Evolutionary conservation across 2,329 filamentous ascomycete genomes (phyloP).

Genomic region (Pseudopyricularia cyperi): DNA sequence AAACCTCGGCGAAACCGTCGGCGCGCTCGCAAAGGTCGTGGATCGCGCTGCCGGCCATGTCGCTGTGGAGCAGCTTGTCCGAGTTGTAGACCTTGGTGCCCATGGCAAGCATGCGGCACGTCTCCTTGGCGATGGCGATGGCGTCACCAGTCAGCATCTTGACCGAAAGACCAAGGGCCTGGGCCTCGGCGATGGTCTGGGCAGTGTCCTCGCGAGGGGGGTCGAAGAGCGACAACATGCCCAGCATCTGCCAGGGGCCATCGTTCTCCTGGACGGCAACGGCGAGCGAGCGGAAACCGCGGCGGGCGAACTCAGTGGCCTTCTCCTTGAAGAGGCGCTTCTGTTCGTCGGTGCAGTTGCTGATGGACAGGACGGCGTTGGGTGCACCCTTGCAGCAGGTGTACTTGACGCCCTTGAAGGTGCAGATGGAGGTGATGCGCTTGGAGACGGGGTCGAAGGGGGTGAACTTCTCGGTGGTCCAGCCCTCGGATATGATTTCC

Average conservation of each 20-base stretch:
- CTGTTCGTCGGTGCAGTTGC: conserved; percentile 52
- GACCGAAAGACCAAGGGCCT: conserved; percentile 62
- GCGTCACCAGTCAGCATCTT: conserved; percentile 78
- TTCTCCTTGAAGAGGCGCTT: conserved; percentile 57
- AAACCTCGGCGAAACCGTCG: conserved; percentile 62
- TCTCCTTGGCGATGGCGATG: conserved; percentile 69
- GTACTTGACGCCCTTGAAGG: conserved; percentile 56
- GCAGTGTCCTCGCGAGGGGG: conserved; percentile 68
- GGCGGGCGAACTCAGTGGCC: conserved; percentile 61
- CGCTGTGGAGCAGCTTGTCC: conserved; percentile 63
- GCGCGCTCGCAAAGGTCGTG: conserved; percentile 66
- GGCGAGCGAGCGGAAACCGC: conserved; percentile 71
- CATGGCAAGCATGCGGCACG: conserved; percentile 69
- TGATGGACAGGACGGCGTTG: conserved; percentile 59
- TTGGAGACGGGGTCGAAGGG: conserved; percentile 71
- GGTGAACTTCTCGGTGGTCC: conserved; percentile 66
- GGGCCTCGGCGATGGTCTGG: conserved; percentile 64
- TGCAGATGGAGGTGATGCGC: conserved; percentile 60
- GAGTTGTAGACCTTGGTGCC: conserved; percentile 75
- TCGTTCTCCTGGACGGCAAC: conserved; percentile 69
- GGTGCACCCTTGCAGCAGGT: conserved; percentile 67
- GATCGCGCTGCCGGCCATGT: conserved; percentile 58
- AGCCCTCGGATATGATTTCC: conserved; percentile 62
- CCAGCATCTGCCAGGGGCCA: conserved; percentile 54
- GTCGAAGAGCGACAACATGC: conserved; percentile 71